A percentile compares a stretch with the other conserved stretches of the same genome.
Conservation (phyloP, 2,329 filamentous ascomycete species). For the Macroventuria anomochaeta region DNA sequence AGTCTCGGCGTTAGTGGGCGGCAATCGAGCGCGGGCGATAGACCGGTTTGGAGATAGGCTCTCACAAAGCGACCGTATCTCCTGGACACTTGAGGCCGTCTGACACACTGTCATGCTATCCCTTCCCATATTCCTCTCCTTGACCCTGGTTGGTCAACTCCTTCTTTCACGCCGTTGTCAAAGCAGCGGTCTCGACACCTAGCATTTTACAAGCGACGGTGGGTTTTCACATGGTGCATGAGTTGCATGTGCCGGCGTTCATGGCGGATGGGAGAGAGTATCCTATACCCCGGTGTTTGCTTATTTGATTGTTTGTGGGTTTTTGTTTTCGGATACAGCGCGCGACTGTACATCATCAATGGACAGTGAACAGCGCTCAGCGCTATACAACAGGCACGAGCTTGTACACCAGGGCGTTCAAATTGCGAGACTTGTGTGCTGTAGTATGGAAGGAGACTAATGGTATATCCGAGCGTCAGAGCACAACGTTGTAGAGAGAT, state of each 20-base stretch:
- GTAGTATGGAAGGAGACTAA: background rate
- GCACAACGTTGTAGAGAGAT: slow-evolving; percentile 5
- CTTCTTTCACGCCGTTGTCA: background rate
- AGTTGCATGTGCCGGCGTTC: slow-evolving; percentile 23
- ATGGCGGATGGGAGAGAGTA: slow-evolving; percentile 28
- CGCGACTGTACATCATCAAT: background rate
- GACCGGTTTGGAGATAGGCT: slow-evolving; percentile 35
- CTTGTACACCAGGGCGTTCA: background rate
- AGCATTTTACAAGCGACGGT: slow-evolving; percentile 1
- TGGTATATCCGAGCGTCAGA: background rate
- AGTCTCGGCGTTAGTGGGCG: slow-evolving; percentile 27
- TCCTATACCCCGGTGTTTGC: slow-evolving; percentile 34
- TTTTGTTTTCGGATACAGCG: slow-evolving; percentile 7
- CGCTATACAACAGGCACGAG: background rate
- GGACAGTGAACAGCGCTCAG: background rate
- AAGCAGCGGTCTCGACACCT: background rate
- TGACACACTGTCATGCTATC: background rate
- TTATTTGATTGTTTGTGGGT: background rate
- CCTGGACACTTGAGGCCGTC: slow-evolving; percentile 3
- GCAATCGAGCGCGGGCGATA: slow-evolving; percentile 29
- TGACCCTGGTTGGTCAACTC: slow-evolving; percentile 9
- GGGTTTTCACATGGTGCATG: slow-evolving; percentile 8
- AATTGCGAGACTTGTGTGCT: background rate
- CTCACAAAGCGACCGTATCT: slow-evolving; percentile 18
- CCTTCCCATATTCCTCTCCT: background rate